Evolutionary conservation across 192 early-diverging fungal genomes (phyloP).

Genomic region (Allomyces javanicus): DNA sequence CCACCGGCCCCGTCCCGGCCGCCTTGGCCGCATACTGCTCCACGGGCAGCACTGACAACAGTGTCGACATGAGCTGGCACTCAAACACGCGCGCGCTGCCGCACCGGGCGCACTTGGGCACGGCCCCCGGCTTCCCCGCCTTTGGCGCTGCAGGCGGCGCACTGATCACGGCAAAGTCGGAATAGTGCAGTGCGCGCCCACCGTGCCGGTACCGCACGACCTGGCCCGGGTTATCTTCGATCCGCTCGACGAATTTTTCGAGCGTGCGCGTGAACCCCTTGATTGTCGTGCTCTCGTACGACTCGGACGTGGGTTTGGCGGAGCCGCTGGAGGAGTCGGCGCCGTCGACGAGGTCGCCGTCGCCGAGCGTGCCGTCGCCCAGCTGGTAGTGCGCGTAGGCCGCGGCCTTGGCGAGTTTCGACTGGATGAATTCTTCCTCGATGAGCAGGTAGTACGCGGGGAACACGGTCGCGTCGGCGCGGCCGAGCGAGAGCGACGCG

Average conservation of each 20-base stretch:
- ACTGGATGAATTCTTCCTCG: not conserved
- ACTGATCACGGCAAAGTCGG: not conserved
- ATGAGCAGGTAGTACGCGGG: conserved; percentile 18
- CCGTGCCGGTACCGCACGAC: conserved; percentile 11
- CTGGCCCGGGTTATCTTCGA: conserved; percentile 1
- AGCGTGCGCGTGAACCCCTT: not conserved
- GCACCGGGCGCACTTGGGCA: conserved; percentile 48
- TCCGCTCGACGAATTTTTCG: conserved; percentile 10
- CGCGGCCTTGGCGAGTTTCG: not conserved
- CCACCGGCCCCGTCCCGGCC: conserved; percentile 10
- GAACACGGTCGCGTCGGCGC: conserved; percentile 4
- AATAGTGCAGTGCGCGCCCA: not conserved
- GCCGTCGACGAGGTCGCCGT: not conserved
- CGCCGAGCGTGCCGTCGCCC: not conserved
- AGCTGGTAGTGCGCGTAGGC: not conserved
- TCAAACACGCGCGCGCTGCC: conserved; percentile 54
- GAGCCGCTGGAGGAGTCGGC: not conserved
- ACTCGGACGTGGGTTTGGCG: not conserved
- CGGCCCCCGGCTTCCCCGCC: conserved; percentile 1
- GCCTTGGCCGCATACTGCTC: conserved; percentile 24
- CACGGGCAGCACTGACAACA: conserved; percentile 49
- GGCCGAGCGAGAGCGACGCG: not conserved
- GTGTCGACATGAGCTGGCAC: conserved; percentile 79
- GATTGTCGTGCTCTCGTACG: not conserved
- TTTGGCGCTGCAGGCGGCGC: conserved; percentile 13